Evolutionary conservation across 2,329 filamentous ascomycete genomes (phyloP).

Genomic region (Didymella glomerata): DNA sequence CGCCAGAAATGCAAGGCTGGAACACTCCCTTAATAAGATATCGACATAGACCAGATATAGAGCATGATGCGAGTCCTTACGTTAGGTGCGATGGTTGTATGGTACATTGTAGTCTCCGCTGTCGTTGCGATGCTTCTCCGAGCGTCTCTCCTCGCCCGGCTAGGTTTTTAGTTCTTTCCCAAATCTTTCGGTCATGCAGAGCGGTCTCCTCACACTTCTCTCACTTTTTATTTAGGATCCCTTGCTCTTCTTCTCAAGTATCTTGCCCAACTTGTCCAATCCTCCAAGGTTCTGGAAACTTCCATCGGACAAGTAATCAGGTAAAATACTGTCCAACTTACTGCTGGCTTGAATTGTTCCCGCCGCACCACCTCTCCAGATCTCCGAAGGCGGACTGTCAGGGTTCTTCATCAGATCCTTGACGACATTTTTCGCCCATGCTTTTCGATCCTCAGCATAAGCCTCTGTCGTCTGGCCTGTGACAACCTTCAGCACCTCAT

Average conservation of each 20-base stretch:
- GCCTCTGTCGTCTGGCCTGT: constrained; percentile 16
- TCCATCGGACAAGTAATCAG: constrained; percentile 17
- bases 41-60: too few species aligned
- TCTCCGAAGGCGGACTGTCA: constrained; percentile 17
- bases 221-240: background rate
- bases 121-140: too few species aligned
- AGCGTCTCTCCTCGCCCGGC: too few species aligned
- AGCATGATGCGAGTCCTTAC: too few species aligned
- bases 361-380: constrained; percentile 22
- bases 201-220: too few species aligned
- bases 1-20: too few species aligned
- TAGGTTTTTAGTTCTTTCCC: too few species aligned
- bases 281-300: constrained; percentile 16
- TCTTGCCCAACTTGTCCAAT: constrained; percentile 17
- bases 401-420: constrained; percentile 21
- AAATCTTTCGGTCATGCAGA: too few species aligned
- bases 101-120: too few species aligned
- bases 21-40: too few species aligned
- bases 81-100: too few species aligned
- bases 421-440: constrained; percentile 24
- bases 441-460: constrained; percentile 19
- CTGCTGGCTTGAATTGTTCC: constrained; percentile 13
- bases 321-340: constrained; percentile 20
- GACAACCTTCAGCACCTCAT: constrained; percentile 18
- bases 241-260: constrained; percentile 16